Percentiles rank a stretch among this genome's conserved stretches.
These are phyloP conservation scores for Podosphaera fusca DNA, from an alignment of 2,329 filamentous ascomycete species.

Conservation along the genomic window DNA sequence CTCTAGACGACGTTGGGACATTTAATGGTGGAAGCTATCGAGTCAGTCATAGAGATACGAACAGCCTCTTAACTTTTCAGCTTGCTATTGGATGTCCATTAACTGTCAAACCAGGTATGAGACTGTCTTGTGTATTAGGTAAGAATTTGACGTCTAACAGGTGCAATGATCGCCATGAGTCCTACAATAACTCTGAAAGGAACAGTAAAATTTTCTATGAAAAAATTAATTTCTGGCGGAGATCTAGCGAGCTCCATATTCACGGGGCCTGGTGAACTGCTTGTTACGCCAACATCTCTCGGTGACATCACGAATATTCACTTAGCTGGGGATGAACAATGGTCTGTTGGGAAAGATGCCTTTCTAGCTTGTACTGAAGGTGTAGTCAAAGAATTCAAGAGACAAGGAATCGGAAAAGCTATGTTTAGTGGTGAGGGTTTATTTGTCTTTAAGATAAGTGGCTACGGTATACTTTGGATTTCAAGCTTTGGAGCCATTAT, in stretches of 20 bases:
- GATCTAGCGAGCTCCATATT: constrained; percentile 60
- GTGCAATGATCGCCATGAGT: constrained; percentile 88
- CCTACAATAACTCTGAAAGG: constrained; percentile 69
- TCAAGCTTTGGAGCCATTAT: constrained; percentile 90
- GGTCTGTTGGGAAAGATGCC: constrained; percentile 70
- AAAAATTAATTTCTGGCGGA: constrained; percentile 69
- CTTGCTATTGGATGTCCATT: constrained; percentile 75
- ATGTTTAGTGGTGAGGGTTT: constrained; percentile 87
- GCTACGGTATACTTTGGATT: constrained; percentile 66
- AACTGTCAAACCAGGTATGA: constrained; percentile 47
- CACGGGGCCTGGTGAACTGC: constrained; percentile 74
- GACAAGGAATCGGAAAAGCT: constrained; percentile 66
- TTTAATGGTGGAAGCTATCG: constrained; percentile 93
- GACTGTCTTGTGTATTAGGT: not conserved
- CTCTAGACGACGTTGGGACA: constrained; percentile 69
- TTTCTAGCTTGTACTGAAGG: constrained; percentile 72
- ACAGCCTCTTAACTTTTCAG: constrained; percentile 74
- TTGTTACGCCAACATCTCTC: constrained; percentile 57
- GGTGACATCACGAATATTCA: constrained; percentile 72
- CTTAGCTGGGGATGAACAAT: constrained; percentile 46
- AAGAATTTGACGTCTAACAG: constrained; percentile 18
- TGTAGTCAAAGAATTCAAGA: constrained; percentile 70
- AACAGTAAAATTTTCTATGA: constrained; percentile 62
- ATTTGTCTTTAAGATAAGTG: constrained; percentile 71
- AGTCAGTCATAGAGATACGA: constrained; percentile 77